Percentiles rank a stretch among this genome's conserved stretches.
These are phyloP conservation scores for Calonectria hongkongensis DNA, from an alignment of 2,329 filamentous ascomycete genomes.

Conservation along the genomic window DNA sequence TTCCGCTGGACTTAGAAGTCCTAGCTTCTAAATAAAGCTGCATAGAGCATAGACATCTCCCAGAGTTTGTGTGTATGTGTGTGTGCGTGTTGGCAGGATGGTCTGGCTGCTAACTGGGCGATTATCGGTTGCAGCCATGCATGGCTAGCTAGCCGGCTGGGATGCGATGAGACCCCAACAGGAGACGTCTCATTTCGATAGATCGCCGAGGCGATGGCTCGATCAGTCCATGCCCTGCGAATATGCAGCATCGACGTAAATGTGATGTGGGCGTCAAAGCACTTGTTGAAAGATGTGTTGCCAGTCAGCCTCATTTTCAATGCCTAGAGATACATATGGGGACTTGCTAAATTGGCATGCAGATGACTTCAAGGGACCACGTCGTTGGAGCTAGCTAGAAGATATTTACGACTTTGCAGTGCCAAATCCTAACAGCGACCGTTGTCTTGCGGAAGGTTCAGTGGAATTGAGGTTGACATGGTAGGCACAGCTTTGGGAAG, in stretches of 20 bases:
- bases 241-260: conserved; percentile 22
- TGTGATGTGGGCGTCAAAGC: not conserved
- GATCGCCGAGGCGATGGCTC: conserved; percentile 15
- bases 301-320: conserved; percentile 23
- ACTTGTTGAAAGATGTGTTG: not conserved
- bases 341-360: not conserved
- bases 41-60: conserved; percentile 1
- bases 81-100: conserved; percentile 6
- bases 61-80: conserved; percentile 2
- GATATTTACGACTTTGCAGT: not conserved
- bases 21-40: conserved; percentile 19
- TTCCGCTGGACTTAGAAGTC: conserved; percentile 12
- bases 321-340: not conserved
- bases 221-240: not conserved
- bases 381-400: not conserved
- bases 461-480: conserved; percentile 1
- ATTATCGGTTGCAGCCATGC: conserved; percentile 12
- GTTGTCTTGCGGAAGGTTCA: not conserved
- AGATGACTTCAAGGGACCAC: not conserved
- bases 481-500: conserved; percentile 15
- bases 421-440: not conserved
- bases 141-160: conserved; percentile 13
- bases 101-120: conserved; percentile 2
- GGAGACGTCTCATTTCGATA: conserved; percentile 13
- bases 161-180: conserved; percentile 15